Evolutionary conservation across 345 rosid genomes (phyloP), one percentile per base, ranked within the genome.

Genomic region (Jatropha curcas): DNA sequence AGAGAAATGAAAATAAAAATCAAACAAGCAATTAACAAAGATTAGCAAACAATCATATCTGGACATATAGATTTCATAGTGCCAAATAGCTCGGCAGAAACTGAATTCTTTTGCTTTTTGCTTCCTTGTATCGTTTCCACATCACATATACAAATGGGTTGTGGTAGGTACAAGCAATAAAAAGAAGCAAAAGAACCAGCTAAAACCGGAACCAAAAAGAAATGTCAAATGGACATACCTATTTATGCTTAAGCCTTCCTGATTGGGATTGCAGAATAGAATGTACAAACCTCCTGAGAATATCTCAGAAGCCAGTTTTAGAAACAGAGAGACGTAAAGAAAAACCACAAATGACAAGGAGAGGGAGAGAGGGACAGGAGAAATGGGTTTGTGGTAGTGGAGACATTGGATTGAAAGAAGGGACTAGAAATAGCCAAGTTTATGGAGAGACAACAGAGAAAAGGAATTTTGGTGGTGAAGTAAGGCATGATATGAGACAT

Each of bases 401-500:
- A 13, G 50, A 48, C n/a, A 43, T 12, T 31, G 78, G 58, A 8
- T 17, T 55, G 20, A 27, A 27, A 55, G 20, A 27, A 27, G 27
- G 16, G n/a, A 27, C 56, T 41, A 46, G 57, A 71, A 79, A 60
- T 61, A 28, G 67, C 60, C 45, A 13, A 41, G 35, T 13, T 48
- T 6, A 17, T 4, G 11, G 19, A 17, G 1, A 7, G 0, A 5
- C 19, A 11, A 7, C 12, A 16, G 5, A 56, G 31, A 30, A 41
- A 19, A 27, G 7, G 20, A 0, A 9, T 10, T 7, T 9, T 4
- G 19, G 10, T 22, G 17, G 34, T 31, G 12, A 20, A 19, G 48
- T 6, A 9, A 7, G 28, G 28, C 10, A 45, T 50, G 7, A 10
- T 1, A 13, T 12, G 50, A 19, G 46, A 45, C 68, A 41, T 24